phyloP scores from a whole-genome alignment of 495 filamentous ascomycete species.

The Aspergillus mulundensis region DNA sequence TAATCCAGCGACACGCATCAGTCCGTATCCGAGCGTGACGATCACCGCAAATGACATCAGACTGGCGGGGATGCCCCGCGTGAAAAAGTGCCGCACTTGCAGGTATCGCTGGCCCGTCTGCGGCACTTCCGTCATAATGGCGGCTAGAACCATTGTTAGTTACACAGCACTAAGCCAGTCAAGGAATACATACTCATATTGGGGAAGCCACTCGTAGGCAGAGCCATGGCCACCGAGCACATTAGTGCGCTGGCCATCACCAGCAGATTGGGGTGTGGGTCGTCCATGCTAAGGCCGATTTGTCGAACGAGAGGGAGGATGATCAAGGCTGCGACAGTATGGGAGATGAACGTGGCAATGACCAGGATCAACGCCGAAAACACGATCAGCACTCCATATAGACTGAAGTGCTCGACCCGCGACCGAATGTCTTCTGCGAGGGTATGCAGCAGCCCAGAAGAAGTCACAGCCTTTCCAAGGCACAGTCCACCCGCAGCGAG shows the following conservation, averaged over 20 bases:
- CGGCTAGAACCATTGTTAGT: constrained; percentile 54
- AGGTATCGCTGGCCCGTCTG: constrained; percentile 90
- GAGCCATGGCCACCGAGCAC: constrained; percentile 73
- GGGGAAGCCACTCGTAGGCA: constrained; percentile 94
- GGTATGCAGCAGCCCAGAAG: constrained; percentile 86
- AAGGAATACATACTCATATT: constrained; percentile 85
- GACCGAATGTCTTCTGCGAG: constrained; percentile 72
- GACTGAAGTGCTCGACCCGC: constrained; percentile 68
- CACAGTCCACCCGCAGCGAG: constrained; percentile 90
- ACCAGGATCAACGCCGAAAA: constrained; percentile 84
- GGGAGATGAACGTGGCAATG: constrained; percentile 95
- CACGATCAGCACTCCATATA: constrained; percentile 84
- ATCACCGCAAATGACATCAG: constrained; percentile 78
- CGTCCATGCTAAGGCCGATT: constrained; percentile 76
- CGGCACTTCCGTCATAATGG: constrained; percentile 98
- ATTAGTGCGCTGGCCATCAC: constrained; percentile 80
- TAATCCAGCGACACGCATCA: constrained; percentile 72
- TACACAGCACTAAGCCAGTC: constrained; percentile 5
- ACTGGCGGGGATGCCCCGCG: constrained; percentile 80
- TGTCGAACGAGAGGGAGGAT: constrained; percentile 85
- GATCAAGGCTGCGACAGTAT: constrained; percentile 95
- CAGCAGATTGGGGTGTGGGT: constrained; percentile 89
- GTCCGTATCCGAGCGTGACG: constrained; percentile 77
- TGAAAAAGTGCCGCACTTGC: constrained; percentile 89
- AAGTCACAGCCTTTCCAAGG: constrained; percentile 91